Conservation (phyloP, 257 asterid genomes). For the Cinchona pubescens region DNA sequence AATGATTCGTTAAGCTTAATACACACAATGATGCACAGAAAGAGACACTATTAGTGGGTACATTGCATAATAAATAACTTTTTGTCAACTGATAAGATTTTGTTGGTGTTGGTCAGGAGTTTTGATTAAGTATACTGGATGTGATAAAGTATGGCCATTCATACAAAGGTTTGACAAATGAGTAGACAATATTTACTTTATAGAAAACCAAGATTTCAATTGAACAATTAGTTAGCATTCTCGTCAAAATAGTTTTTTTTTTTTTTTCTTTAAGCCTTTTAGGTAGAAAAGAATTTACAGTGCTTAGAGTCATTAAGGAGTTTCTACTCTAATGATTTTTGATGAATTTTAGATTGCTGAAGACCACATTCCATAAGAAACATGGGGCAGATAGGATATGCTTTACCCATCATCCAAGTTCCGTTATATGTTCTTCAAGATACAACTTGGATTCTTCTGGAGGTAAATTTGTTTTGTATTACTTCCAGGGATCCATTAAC, state of each 20-base stretch:
- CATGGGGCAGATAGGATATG: slow-evolving; percentile 91
- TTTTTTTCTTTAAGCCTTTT: neutral
- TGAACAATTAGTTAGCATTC: neutral
- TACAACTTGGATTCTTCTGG: slow-evolving; percentile 60
- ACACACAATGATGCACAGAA: no score
- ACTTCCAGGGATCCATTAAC: slow-evolving; percentile 14
- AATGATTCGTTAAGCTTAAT: no score
- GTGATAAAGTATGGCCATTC: no score
- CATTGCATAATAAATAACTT: no score
- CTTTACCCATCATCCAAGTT: slow-evolving; percentile 86
- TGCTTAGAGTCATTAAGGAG: neutral
- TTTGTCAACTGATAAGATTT: no score
- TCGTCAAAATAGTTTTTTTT: neutral
- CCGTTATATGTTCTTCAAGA: slow-evolving; percentile 81
- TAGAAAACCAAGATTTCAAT: neutral
- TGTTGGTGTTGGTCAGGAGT: no score
- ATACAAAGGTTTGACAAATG: neutral
- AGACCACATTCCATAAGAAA: slow-evolving; percentile 85
- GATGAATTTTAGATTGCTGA: slow-evolving; percentile 56
- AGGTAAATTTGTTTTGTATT: slow-evolving; percentile 41
- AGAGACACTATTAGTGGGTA: no score
- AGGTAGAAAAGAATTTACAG: neutral
- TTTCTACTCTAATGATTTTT: slow-evolving; percentile 11
- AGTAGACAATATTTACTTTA: neutral
- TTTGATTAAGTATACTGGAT: no score